Evolutionary conservation across 768 basidiomycete genomes (phyloP), one percentile per base, ranked within the genome.

Genomic region (Trametes maxima): DNA sequence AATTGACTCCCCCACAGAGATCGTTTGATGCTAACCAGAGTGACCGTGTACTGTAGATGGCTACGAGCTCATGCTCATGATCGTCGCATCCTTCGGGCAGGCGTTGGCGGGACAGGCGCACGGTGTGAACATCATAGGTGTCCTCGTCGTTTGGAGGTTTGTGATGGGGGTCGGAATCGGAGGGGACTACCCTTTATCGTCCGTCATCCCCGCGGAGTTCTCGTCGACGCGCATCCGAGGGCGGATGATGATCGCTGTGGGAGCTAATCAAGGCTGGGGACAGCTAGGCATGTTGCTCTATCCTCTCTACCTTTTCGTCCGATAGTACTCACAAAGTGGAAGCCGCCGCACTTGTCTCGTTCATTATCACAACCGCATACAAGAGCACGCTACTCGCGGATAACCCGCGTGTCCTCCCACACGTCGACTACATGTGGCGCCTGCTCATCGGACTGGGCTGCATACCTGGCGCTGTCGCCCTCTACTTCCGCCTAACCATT

Each of bases 81-180:
- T 93, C 64, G 72, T 91, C 55, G 86, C 82, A 0, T 89, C 90
- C 1, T 91, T 94, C 63, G 91, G 80, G 4, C 92, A 94, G 67
- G 89, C 92, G 10, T 74, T 95, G 19, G 83, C 87, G 22, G 92
- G 88, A 22, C 74, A 78, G 46, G 86, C 82, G 10, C 82, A 83
- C 42, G 88, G 85, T 10, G 83, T 92, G 50, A 78, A 78, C 65
- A 86, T 94, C 69, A 80, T 94, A 63, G 92, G 88, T 66, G 87
- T 83, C 19, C 77, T 95, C 50, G 79, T 95, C 59, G 82, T 89
- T 51, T 96, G 94, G 94, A 85, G 94, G 14, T 90, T 92, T 77
- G 75, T 94, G 47, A 58, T 55, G 59, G 53, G 52, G 10, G 44
- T 51, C 48, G 54, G 54, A 0, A 56, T 62, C 48, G 60, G 60